Percentiles rank a stretch among this genome's conserved stretches.
Conservation (phyloP, 805 yeast genomes). For the Yarrowia phangngaensis region DNA sequence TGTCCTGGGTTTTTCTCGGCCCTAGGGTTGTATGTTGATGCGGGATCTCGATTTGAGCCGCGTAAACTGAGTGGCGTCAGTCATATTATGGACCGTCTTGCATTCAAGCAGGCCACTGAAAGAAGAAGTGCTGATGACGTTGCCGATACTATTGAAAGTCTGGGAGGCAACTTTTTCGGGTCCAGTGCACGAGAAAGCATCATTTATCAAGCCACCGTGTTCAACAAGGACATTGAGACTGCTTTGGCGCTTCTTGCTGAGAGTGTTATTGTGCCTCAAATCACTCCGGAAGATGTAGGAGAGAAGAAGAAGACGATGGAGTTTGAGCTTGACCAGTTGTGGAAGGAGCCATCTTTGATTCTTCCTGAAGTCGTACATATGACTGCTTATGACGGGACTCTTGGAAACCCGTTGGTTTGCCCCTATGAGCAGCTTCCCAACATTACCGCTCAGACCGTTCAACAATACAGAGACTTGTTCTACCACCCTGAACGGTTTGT, state of each 20-base stretch:
- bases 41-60: conserved; percentile 83
- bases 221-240: conserved; percentile 73
- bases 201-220: conserved; percentile 91
- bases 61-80: conserved; percentile 63
- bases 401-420: conserved; percentile 83
- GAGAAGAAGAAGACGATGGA: conserved; percentile 70
- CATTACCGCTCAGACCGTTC: conserved; percentile 52
- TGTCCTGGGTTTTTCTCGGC: conserved; percentile 90
- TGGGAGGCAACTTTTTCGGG: conserved; percentile 94
- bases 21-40: conserved; percentile 80
- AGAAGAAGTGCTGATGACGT: conserved; percentile 55
- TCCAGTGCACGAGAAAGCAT: conserved; percentile 87
- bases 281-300: conserved; percentile 64
- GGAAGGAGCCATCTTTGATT: conserved; percentile 76
- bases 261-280: conserved; percentile 67
- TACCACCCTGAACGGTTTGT: conserved; percentile 79
- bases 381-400: conserved; percentile 71
- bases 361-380: conserved; percentile 88
- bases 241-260: conserved; percentile 76
- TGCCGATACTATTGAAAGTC: conserved; percentile 65
- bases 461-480: conserved; percentile 58
- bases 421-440: conserved; percentile 62
- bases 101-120: conserved; percentile 47
- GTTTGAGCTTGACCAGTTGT: conserved; percentile 79
- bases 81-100: conserved; percentile 79